A percentile compares a stretch with the other conserved stretches of the same genome.
phyloP scores from a whole-genome alignment of 345 rosid species.

The Populus deltoides region DNA sequence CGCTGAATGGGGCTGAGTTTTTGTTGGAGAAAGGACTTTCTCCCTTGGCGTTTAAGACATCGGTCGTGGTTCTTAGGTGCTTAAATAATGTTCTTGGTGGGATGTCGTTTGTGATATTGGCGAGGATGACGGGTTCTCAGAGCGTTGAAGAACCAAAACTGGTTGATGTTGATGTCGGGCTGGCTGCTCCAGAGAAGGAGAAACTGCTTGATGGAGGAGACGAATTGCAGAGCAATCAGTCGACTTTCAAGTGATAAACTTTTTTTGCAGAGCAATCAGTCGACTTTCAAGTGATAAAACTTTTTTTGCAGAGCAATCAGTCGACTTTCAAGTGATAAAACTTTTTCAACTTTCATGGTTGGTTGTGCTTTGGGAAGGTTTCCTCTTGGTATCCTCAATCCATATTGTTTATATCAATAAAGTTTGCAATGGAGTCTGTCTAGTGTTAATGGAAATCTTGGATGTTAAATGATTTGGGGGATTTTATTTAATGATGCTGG shows the following conservation, averaged over 20 bases:
- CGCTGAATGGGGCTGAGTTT: conserved; percentile 79
- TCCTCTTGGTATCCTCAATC: not conserved
- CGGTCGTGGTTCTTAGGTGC: conserved; percentile 79
- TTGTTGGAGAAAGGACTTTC: conserved; percentile 59
- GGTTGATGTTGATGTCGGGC: not conserved
- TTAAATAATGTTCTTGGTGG: conserved; percentile 84
- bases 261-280: conserved; percentile 10
- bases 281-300: conserved; percentile 2
- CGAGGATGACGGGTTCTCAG: conserved; percentile 95
- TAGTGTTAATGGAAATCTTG: not conserved
- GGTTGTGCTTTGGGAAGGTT: not conserved
- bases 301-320: too few species aligned
- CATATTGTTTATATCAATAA: not conserved
- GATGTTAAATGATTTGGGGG: not conserved
- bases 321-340: not conserved
- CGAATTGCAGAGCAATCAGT: conserved; percentile 14
- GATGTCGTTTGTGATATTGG: conserved; percentile 81
- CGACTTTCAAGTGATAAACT: conserved; percentile 4
- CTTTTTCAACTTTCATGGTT: too few species aligned
- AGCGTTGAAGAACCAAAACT: conserved; percentile 31
- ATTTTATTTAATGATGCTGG: not conserved
- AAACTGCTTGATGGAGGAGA: conserved; percentile 15
- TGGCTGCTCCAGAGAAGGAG: conserved; percentile 14
- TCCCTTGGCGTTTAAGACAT: conserved; percentile 64
- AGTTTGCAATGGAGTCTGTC: not conserved